phyloP scores from a whole-genome alignment of 2,329 filamentous ascomycete genomes.

The Venturia asperata region DNA sequence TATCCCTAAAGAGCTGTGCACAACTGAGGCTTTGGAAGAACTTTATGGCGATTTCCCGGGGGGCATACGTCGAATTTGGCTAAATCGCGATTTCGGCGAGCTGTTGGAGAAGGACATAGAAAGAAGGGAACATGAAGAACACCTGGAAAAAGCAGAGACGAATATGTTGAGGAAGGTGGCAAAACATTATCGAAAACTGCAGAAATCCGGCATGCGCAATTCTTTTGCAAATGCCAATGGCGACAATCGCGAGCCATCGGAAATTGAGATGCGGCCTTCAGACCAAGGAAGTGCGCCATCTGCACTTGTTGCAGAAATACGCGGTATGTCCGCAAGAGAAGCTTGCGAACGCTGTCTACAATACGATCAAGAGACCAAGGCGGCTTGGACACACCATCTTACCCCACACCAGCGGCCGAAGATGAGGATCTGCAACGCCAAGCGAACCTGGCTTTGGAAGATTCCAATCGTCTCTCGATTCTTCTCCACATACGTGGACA shows the following conservation, averaged over 20 bases:
- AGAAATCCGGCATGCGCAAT: neutral
- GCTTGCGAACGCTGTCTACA: constrained; percentile 12
- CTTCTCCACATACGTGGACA: constrained; percentile 84
- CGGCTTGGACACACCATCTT: constrained; percentile 77
- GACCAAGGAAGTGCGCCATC: neutral
- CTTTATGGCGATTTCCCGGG: constrained; percentile 28
- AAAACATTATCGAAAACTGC: constrained; percentile 23
- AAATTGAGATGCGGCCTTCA: neutral
- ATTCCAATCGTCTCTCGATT: constrained; percentile 68
- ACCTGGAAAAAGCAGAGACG: constrained; percentile 29
- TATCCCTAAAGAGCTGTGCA: constrained; percentile 28
- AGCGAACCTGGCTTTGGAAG: constrained; percentile 59
- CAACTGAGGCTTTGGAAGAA: constrained; percentile 26
- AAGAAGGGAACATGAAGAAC: constrained; percentile 26
- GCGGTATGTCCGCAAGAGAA: neutral
- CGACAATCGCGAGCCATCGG: neutral
- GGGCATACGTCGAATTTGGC: constrained; percentile 26
- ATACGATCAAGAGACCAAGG: constrained; percentile 21
- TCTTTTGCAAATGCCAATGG: neutral
- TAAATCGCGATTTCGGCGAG: constrained; percentile 28
- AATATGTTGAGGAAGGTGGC: constrained; percentile 23
- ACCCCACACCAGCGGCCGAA: constrained; percentile 76
- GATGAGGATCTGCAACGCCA: constrained; percentile 62
- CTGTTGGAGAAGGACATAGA: constrained; percentile 25
- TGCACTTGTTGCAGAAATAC: neutral